A percentile compares a stretch with the other conserved stretches of the same genome.
These are phyloP conservation scores for Vigna angularis DNA, from an alignment of 306 rosid species.

Conservation along the genomic window DNA sequence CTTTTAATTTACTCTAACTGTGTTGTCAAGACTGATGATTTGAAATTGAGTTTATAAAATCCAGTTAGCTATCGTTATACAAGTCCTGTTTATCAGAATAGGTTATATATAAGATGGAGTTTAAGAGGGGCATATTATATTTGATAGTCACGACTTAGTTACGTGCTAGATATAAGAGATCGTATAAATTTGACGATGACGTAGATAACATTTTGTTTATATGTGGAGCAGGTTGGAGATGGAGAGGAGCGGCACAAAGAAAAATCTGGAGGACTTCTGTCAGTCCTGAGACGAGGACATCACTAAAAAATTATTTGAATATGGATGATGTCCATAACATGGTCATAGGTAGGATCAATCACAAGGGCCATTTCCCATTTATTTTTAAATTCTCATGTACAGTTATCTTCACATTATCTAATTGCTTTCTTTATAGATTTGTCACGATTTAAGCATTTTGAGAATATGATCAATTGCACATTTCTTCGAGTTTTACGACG, in stretches of 20 bases:
- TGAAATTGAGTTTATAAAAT: too few relatives aligned
- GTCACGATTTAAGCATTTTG: conserved; percentile 36
- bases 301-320: conserved; percentile 48
- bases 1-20: too few relatives aligned
- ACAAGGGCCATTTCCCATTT: conserved; percentile 38
- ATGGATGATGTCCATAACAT: conserved; percentile 34
- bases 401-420: conserved; percentile 45
- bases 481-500: conserved; percentile 10
- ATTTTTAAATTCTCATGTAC: conserved; percentile 53
- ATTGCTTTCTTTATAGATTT: neutral
- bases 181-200: conserved; percentile 3
- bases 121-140: neutral
- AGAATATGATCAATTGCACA: conserved; percentile 30
- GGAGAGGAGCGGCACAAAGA: conserved; percentile 75
- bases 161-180: neutral
- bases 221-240: conserved; percentile 63
- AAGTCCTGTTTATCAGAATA: too few relatives aligned
- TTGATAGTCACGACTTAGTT: neutral
- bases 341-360: conserved; percentile 47
- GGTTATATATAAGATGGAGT: too few relatives aligned
- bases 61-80: too few relatives aligned
- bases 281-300: conserved; percentile 75
- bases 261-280: conserved; percentile 68
- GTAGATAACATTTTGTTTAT: conserved; percentile 1
- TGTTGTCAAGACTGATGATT: too few relatives aligned